phyloP scores from a whole-genome alignment of 225 moss, liverwort and hornwort species.

The Sphagnum tenellum region DNA sequence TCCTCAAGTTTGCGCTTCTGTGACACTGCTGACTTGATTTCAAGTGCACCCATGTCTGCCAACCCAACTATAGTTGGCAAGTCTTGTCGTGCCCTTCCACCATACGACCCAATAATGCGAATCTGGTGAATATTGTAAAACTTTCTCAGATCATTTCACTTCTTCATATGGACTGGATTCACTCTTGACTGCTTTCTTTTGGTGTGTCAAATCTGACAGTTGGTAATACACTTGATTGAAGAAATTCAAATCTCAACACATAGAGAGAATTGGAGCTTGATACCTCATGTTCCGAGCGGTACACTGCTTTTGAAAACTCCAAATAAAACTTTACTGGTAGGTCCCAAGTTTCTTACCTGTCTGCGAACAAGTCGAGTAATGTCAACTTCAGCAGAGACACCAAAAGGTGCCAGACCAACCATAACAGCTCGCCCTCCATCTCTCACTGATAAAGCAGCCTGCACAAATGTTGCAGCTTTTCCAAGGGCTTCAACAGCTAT shows the following conservation, averaged over 20 bases:
- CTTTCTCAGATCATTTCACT: too few species aligned
- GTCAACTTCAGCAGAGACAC: slow-evolving; percentile 63
- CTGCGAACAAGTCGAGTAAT: slow-evolving; percentile 81
- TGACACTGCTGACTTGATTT: slow-evolving; percentile 70
- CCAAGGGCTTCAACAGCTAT: slow-evolving; percentile 96
- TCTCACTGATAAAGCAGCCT: slow-evolving; percentile 72
- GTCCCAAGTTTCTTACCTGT: slow-evolving; percentile 30
- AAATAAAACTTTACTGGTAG: too few species aligned
- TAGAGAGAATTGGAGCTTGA: too few species aligned
- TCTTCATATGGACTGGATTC: too few species aligned
- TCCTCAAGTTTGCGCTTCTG: slow-evolving; percentile 68
- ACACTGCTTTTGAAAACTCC: too few species aligned
- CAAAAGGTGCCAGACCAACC: slow-evolving; percentile 82
- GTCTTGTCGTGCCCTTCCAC: slow-evolving; percentile 86
- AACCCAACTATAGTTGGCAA: slow-evolving; percentile 76
- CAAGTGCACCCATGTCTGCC: slow-evolving; percentile 74
- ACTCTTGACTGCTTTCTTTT: too few species aligned
- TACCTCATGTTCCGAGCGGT: too few species aligned
- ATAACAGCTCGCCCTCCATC: slow-evolving; percentile 95
- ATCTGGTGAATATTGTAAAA: slow-evolving; percentile 30
- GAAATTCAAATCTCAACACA: too few species aligned
- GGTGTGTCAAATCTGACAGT: too few species aligned
- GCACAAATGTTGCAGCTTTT: slow-evolving; percentile 64
- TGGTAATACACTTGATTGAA: too few species aligned
- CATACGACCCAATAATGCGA: slow-evolving; percentile 84